Conservation (phyloP, 192 early-diverging fungal species). For the Mortierella hygrophila region DNA sequence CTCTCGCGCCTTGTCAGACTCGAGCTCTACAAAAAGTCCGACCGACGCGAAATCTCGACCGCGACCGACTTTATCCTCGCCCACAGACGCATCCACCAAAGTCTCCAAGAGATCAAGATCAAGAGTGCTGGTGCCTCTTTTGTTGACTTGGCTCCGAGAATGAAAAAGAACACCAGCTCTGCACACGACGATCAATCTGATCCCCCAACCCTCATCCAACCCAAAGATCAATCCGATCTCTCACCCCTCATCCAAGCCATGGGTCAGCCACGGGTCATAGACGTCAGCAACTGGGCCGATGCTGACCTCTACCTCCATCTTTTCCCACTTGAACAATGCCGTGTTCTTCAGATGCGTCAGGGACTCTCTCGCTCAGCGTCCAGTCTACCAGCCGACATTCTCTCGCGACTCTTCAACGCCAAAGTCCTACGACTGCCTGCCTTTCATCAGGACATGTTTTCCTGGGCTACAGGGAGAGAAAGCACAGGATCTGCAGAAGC, state of each 20-base stretch:
- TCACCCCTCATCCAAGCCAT: constrained; percentile 21
- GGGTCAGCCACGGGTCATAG: constrained; percentile 15
- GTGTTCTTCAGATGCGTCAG: constrained; percentile 16
- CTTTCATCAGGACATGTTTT: constrained; percentile 25
- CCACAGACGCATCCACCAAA: constrained; percentile 1
- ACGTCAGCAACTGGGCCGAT: constrained; percentile 19
- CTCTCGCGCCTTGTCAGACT: constrained; percentile 17
- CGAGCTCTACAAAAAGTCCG: neutral
- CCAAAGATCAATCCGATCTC: constrained; percentile 18
- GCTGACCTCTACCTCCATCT: constrained; percentile 10
- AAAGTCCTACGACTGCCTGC: constrained; percentile 10
- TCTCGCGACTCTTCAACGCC: neutral
- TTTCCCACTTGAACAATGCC: constrained; percentile 18
- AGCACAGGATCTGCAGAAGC: neutral
- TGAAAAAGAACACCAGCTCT: no score
- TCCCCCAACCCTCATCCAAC: constrained; percentile 6
- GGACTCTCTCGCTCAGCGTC: neutral
- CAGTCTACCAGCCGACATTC: neutral
- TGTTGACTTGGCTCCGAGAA: no score
- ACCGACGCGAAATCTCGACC: neutral
- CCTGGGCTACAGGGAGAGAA: neutral
- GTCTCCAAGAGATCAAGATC: constrained; percentile 25
- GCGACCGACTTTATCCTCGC: constrained; percentile 17
- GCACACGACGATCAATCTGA: neutral
- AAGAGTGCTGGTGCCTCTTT: neutral